Evolutionary conservation across 139 green algal species (phyloP).

Genomic region (Chlorella sp.): DNA sequence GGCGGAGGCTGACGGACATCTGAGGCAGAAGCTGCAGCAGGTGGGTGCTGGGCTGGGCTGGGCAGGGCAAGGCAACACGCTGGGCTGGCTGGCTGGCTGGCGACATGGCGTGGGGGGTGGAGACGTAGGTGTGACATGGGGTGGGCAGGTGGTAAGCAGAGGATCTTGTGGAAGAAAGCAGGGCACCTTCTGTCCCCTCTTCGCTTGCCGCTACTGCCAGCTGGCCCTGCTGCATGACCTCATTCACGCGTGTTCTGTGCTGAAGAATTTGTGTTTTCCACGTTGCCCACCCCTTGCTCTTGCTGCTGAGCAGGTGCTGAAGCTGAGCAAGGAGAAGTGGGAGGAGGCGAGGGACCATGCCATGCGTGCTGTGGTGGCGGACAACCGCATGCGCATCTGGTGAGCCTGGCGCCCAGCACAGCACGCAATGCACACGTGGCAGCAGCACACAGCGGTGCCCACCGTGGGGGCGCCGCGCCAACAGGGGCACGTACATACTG

Average conservation of each 20-base stretch:
- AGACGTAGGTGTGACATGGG: background rate
- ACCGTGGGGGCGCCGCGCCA: too few relatives aligned
- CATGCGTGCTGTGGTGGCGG: slow-evolving; percentile 81
- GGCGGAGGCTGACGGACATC: slow-evolving; percentile 83
- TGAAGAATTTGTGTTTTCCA: background rate
- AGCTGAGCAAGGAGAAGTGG: slow-evolving; percentile 94
- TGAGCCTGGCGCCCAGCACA: slow-evolving; percentile 21
- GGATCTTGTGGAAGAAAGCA: too few relatives aligned
- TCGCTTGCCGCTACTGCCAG: too few relatives aligned
- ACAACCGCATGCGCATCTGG: slow-evolving; percentile 86
- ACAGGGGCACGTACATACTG: too few relatives aligned
- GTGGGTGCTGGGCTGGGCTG: too few relatives aligned
- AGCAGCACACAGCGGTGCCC: too few relatives aligned
- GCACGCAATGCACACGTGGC: background rate
- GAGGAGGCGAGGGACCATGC: slow-evolving; percentile 89
- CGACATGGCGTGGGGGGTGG: background rate
- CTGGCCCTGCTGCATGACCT: too few relatives aligned
- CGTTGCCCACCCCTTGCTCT: background rate
- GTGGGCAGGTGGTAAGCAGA: too few relatives aligned
- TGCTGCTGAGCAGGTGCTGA: slow-evolving; percentile 62
- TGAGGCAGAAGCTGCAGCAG: slow-evolving; percentile 85
- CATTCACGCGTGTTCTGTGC: too few relatives aligned
- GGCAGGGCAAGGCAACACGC: too few relatives aligned
- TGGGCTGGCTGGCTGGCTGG: background rate
- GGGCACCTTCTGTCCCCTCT: too few relatives aligned